Base-by-base conservation (phyloP, 73 alveolate species). In the Halteria grandinella region DNA sequence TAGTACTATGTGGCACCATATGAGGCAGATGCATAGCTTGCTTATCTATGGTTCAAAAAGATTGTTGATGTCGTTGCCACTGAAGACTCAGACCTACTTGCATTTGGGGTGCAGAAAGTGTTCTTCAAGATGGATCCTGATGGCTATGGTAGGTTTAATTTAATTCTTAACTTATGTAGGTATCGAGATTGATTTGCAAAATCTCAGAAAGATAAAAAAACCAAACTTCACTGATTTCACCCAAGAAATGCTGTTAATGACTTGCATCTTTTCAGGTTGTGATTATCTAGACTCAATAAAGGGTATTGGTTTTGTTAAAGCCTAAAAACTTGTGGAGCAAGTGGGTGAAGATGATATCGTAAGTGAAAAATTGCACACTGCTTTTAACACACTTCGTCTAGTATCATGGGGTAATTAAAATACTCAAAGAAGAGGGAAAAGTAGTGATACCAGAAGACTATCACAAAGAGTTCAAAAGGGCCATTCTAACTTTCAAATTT, bases 11-110 rank as follows among this genome's bases (percentile, higher is more conserved):
- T 95, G 15, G 99, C 99, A 10, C 99, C 99, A 1, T 97, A 91
- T 84, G 99, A 97, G 76, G 99, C 99, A 12, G 99, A 97, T 91
- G 98, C 98, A 18, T 93, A 97, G 86, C 81, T 97, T 54, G 97
- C 98, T 15, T 95, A 95, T 81, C 80, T 97, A 23, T 83, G 79
- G 24, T 72, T 80, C 75, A 86, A 71, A 12, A 94, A 88, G 69
- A 78, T 89, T 50, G 98, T 96, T 10, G 97, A 94, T 63, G 88
- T 89, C 23, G 93, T 95, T 15, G 83, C 96, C 41, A 95, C 98
- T 18, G 99, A 97, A 78, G 99, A 97, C 75, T 91, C 98, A 18
- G 99, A 97, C 89, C 93, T 97, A 58, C 86, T 97, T 41, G 99
- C 98, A 7, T 91, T 85, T 48, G 99, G 99, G 7, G 94, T 95